Conservation (phyloP, 73 alveolate genomes). For the Tetrahymena elliotti region DNA sequence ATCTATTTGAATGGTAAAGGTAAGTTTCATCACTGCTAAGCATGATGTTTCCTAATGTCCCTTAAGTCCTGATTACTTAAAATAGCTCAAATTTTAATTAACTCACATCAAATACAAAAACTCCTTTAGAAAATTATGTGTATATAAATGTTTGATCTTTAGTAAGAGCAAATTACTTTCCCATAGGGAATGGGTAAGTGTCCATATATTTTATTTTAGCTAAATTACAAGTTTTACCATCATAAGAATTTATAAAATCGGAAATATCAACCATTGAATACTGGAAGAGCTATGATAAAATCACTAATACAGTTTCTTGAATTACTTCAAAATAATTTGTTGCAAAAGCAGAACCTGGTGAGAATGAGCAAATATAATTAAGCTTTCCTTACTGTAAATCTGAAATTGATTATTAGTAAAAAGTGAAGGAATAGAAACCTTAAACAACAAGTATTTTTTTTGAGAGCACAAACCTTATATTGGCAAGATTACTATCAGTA, state of each 20-base stretch:
- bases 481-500: neutral
- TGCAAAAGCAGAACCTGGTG: neutral
- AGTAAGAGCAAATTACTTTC: neutral
- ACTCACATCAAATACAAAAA: neutral
- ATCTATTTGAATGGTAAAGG: neutral
- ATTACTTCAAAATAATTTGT: neutral
- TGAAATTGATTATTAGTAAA: too few species aligned
- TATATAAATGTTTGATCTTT: neutral
- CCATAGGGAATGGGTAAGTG: neutral
- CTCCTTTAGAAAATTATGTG: neutral
- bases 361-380: neutral
- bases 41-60: neutral
- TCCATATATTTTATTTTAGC: neutral
- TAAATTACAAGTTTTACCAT: neutral
- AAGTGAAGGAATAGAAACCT: neutral
- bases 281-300: neutral
- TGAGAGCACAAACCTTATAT: neutral
- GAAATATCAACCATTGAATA: neutral
- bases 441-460: neutral
- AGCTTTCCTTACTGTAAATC: neutral
- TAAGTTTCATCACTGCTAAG: neutral
- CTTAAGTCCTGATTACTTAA: neutral
- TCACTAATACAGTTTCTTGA: neutral
- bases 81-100: neutral
- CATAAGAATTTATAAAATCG: neutral